Evolutionary conservation across 2,329 filamentous ascomycete genomes (phyloP).

Genomic region (Cytospora schulzeri): DNA sequence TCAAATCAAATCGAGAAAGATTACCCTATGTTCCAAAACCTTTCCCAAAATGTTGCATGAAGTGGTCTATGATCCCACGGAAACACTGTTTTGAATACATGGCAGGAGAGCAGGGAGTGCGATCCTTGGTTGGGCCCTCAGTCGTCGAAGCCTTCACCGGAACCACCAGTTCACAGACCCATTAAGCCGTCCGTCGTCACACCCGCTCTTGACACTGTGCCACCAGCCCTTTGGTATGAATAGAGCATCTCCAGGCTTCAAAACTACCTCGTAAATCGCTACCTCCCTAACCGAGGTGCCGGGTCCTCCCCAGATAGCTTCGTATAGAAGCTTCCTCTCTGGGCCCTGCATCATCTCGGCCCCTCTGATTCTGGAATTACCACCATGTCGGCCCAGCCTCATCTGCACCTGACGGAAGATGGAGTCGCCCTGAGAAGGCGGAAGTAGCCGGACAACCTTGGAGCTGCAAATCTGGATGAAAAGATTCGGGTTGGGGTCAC

Average conservation of each 20-base stretch:
- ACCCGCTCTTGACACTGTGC: constrained; percentile 75
- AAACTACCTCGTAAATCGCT: constrained; percentile 50
- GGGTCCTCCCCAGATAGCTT: constrained; percentile 65
- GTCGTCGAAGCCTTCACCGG: constrained; percentile 47
- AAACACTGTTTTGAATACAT: background rate
- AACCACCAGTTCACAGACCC: constrained; percentile 78
- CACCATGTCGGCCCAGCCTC: constrained; percentile 39
- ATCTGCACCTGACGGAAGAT: constrained; percentile 61
- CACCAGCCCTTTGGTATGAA: constrained; percentile 86
- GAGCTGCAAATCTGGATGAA: constrained; percentile 78
- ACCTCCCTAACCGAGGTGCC: background rate
- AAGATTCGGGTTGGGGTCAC: constrained; percentile 91
- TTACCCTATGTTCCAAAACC: background rate
- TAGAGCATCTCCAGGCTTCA: constrained; percentile 69
- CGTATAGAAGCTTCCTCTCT: constrained; percentile 68
- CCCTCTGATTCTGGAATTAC: constrained; percentile 63
- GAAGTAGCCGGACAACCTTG: constrained; percentile 74
- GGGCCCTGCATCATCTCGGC: constrained; percentile 89
- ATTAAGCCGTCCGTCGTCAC: constrained; percentile 42
- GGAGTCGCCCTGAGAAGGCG: constrained; percentile 61
- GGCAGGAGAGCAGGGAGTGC: background rate
- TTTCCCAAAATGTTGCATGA: background rate
- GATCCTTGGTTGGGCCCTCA: no score
- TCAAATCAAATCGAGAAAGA: background rate
- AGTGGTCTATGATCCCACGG: background rate